Evolutionary conservation across 805 yeast genomes (phyloP).

Genomic region (Monosporozyma yasuniensis): DNA sequence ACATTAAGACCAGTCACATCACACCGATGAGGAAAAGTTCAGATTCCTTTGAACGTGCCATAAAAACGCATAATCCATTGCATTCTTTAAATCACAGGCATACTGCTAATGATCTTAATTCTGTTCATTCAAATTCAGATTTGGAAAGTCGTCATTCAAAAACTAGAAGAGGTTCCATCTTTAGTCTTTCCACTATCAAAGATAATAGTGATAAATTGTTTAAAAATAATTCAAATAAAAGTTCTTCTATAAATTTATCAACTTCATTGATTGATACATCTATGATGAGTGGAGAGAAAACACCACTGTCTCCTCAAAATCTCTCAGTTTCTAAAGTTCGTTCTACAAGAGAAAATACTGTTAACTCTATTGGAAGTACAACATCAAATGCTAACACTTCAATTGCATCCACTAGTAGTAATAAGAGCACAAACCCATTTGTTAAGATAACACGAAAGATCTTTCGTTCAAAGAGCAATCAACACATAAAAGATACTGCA

Average conservation of each 20-base stretch:
- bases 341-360: neutral
- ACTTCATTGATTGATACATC: neutral
- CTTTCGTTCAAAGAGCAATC: constrained; percentile 18
- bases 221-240: constrained; percentile 7
- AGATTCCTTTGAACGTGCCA: constrained; percentile 3
- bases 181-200: constrained; percentile 3
- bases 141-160: constrained; percentile 8
- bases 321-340: neutral
- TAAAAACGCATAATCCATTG: neutral
- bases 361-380: neutral
- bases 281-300: neutral
- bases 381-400: neutral
- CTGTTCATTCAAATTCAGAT: constrained; percentile 11
- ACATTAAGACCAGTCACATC: neutral
- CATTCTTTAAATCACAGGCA: constrained; percentile 1
- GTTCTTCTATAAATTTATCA: constrained; percentile 3
- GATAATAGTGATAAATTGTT: constrained; percentile 10
- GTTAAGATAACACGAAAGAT: constrained; percentile 20
- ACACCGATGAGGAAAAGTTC: constrained; percentile 1
- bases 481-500: constrained; percentile 13
- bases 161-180: constrained; percentile 6
- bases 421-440: constrained; percentile 9
- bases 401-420: neutral
- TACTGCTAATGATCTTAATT: constrained; percentile 5
- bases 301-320: neutral